These are phyloP conservation scores for Scutellaria baicalensis DNA, from an alignment of 257 asterid species.

Conservation along the genomic window DNA sequence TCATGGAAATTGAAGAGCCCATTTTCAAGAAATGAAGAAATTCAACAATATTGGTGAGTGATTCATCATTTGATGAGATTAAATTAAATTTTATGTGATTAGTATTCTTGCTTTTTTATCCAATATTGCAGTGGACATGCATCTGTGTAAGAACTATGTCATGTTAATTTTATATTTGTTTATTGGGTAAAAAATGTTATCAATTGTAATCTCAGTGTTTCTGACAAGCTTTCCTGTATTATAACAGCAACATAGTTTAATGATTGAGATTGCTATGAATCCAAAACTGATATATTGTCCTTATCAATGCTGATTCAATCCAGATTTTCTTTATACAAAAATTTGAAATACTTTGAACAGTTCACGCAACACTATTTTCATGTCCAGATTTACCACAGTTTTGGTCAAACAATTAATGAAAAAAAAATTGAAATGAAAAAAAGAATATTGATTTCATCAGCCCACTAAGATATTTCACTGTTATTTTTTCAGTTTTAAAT, in stretches of 20 bases:
- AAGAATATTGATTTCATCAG: no score
- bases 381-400: not conserved
- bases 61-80: not conserved
- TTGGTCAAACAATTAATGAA: not conserved
- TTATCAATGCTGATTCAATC: not conserved
- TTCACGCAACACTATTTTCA: not conserved
- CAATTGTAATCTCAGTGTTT: conserved; percentile 1
- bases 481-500: no score
- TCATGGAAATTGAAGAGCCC: not conserved
- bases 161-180: no score
- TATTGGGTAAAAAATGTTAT: no score
- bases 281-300: conserved; percentile 17
- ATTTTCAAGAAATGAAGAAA: not conserved
- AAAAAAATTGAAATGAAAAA: no score
- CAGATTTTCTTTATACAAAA: no score
- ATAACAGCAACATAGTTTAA: conserved; percentile 7
- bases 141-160: no score
- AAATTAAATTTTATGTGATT: not conserved
- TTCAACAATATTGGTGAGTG: not conserved
- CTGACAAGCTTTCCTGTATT: conserved; percentile 7
- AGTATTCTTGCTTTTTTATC: no score
- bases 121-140: no score
- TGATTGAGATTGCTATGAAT: conserved; percentile 21
- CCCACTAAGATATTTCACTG: no score
- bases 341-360: not conserved